A percentile compares a stretch with the other conserved stretches of the same genome.
phyloP scores from a whole-genome alignment of 441 rosid species.

The Populus trichocarpa region DNA sequence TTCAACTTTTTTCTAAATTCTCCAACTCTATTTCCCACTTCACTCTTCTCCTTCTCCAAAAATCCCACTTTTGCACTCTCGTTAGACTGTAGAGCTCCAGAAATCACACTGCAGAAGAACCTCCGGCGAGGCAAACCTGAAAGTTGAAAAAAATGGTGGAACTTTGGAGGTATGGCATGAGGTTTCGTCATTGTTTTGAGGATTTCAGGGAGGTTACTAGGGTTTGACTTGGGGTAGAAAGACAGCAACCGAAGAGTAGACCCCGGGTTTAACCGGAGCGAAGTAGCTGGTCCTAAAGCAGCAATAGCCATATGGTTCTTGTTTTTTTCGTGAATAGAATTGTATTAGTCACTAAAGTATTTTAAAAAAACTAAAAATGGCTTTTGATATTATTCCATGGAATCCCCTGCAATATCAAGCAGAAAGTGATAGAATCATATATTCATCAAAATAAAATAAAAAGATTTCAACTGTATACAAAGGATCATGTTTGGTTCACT shows the following conservation, averaged over 20 bases:
- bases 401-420: not conserved
- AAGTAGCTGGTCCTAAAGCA: conserved; percentile 41
- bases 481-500: no score
- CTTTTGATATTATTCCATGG: not conserved
- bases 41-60: conserved; percentile 20
- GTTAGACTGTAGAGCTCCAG: conserved; percentile 38
- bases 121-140: conserved; percentile 24
- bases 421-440: not conserved
- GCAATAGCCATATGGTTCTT: conserved; percentile 24
- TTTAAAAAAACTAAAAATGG: not conserved
- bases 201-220: conserved; percentile 21
- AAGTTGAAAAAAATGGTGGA: conserved; percentile 9
- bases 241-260: conserved; percentile 47
- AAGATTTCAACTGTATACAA: not conserved
- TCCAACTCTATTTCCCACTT: conserved; percentile 38
- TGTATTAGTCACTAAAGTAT: not conserved
- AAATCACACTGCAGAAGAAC: conserved; percentile 31
- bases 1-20: conserved; percentile 60
- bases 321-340: not conserved
- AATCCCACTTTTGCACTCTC: conserved; percentile 28
- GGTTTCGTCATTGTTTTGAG: conserved; percentile 24
- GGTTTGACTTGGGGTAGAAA: conserved; percentile 24
- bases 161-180: conserved; percentile 21
- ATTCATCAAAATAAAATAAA: not conserved
- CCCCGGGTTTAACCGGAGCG: conserved; percentile 39